Conservation (phyloP, 2,329 filamentous ascomycete species). For the Ophiocordyceps camponoti-saundersi region DNA sequence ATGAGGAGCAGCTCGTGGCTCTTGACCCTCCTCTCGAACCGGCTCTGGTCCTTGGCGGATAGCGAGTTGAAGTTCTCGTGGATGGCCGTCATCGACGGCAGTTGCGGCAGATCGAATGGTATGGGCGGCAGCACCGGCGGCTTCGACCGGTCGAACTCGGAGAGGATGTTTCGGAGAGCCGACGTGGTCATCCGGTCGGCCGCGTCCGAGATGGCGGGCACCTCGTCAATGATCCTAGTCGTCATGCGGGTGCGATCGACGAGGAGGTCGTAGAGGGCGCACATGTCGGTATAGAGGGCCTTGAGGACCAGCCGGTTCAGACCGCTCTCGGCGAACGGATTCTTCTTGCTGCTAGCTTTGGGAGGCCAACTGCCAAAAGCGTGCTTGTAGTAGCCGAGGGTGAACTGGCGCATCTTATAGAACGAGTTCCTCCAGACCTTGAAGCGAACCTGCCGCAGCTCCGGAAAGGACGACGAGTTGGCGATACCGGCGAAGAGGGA, state of each 20-base stretch:
- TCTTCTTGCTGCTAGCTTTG: constrained; percentile 83
- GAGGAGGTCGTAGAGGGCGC: constrained; percentile 71
- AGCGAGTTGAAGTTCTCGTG: constrained; percentile 47
- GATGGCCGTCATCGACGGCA: constrained; percentile 53
- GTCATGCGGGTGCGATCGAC: constrained; percentile 69
- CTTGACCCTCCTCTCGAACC: constrained; percentile 56
- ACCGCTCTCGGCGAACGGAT: constrained; percentile 69
- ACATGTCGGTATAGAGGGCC: constrained; percentile 73
- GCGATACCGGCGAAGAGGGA: constrained; percentile 78
- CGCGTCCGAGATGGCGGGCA: constrained; percentile 34
- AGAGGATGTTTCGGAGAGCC: constrained; percentile 62
- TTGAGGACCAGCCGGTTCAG: constrained; percentile 71
- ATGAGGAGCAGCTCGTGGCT: constrained; percentile 62
- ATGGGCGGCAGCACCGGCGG: constrained; percentile 83
- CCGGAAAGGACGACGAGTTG: constrained; percentile 60
- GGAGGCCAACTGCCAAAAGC: constrained; percentile 65
- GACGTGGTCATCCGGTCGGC: constrained; percentile 44
- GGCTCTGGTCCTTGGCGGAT: constrained; percentile 56
- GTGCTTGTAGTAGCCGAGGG: constrained; percentile 47
- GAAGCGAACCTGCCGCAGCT: constrained; percentile 66
- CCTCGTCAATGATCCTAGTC: constrained; percentile 58
- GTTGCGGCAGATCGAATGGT: constrained; percentile 70
- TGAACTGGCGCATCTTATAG: constrained; percentile 55
- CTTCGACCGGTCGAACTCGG: constrained; percentile 76
- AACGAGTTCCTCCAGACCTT: constrained; percentile 70